These are phyloP conservation scores for Starmerella ratchasimensis DNA, from an alignment of 805 yeast genomes.

Conservation along the genomic window DNA sequence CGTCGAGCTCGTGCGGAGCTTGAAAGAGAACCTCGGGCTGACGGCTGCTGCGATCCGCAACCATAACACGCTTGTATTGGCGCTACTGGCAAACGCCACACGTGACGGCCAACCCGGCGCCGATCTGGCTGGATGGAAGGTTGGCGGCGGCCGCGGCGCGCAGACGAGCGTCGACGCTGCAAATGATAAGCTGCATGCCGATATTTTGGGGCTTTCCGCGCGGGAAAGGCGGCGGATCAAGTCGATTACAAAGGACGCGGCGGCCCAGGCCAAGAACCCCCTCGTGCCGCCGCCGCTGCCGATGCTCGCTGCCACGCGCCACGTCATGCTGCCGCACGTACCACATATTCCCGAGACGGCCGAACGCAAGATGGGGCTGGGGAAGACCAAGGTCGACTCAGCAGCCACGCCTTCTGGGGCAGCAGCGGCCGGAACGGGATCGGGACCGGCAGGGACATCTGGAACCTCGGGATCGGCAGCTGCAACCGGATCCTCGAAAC, in stretches of 20 bases:
- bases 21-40: slow-evolving; percentile 41
- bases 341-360: slow-evolving; percentile 43
- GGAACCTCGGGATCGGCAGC: neutral
- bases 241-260: slow-evolving; percentile 66
- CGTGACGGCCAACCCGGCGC: slow-evolving; percentile 58
- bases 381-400: neutral
- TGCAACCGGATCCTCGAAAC: neutral
- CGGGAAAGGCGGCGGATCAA: slow-evolving; percentile 77
- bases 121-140: slow-evolving; percentile 29
- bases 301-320: slow-evolving; percentile 28
- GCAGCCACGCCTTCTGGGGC: neutral
- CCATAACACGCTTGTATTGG: slow-evolving; percentile 72
- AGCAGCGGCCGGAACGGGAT: neutral
- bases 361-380: neutral
- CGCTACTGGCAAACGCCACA: slow-evolving; percentile 72
- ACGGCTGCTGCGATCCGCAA: slow-evolving; percentile 32
- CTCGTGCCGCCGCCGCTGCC: slow-evolving; percentile 25
- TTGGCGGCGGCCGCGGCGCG: slow-evolving; percentile 20
- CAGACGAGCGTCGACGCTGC: slow-evolving; percentile 36
- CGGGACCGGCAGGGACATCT: neutral
- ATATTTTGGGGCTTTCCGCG: slow-evolving; percentile 72
- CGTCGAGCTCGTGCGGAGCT: slow-evolving; percentile 48
- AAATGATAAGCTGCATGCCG: slow-evolving; percentile 68
- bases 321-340: slow-evolving; percentile 61
- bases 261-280: slow-evolving; percentile 36